Evolutionary conservation across 768 basidiomycete species (phyloP), one percentile per base, ranked within the genome.

Genomic region (Imleria badia): DNA sequence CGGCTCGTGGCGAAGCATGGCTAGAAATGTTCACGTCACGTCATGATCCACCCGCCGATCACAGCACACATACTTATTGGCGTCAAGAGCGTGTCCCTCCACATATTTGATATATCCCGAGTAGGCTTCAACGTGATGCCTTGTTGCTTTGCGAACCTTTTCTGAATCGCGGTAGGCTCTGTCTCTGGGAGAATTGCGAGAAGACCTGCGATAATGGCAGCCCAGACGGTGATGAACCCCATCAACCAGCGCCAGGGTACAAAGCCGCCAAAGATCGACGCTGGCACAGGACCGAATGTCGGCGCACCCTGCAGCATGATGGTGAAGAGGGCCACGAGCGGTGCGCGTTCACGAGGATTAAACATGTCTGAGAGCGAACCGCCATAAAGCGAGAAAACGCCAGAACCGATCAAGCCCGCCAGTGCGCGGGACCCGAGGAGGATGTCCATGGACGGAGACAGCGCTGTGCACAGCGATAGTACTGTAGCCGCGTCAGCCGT

Each of bases 301-400:
- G 67, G 67, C 3, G 67, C 67, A 15, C 67, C 67, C 35, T 68
- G 67, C 19, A 69, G n/a, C 46, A 69, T 61, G 34, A 69, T 39
- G 6, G 67, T 69, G 43, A 68, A 68, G n/a, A 68, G 58, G 5
- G 67, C 67, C 13, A 68, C 63, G 19, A 69, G 56, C 17, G 67
- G 63, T 0, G 60, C 67, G 14, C 67, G 67, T 48, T 69, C 67
- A 13, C 51, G 61, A 20, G 67, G 65, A 30, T 57, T 56, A 29
- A 69, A 69, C 60, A 69, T 65, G 17, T 69, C 67, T 31, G 67
- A 60, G 38, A 69, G 58, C 14, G 67, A 66, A 20, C 67, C 67
- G 3, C 67, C 67, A 36, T 69, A 69, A n/a, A 69, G 55, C 3
- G 67, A 61, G 52, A 69, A 69, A 41, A 67, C 60, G 11, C 54